These are phyloP conservation scores for Hypoxylon subgilvum DNA, from an alignment of 495 filamentous ascomycete species.

Conservation along the genomic window DNA sequence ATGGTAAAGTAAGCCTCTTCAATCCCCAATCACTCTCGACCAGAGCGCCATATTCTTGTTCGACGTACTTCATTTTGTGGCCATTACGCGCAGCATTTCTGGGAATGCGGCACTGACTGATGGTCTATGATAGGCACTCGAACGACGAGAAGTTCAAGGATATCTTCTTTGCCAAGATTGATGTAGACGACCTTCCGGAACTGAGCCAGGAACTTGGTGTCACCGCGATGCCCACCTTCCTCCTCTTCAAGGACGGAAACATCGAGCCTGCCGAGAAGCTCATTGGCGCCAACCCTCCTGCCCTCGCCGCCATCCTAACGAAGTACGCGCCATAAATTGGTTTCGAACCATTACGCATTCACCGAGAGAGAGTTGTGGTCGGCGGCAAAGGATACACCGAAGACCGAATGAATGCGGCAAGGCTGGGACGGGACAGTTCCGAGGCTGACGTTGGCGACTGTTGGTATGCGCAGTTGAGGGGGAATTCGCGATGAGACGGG, in stretches of 20 bases:
- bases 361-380: background rate
- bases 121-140: conserved; percentile 14
- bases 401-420: background rate
- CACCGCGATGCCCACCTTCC: conserved; percentile 95
- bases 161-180: conserved; percentile 85
- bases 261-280: conserved; percentile 66
- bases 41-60: background rate
- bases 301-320: conserved; percentile 62
- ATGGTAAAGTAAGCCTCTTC: conserved; percentile 62
- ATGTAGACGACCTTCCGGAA: conserved; percentile 82
- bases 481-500: background rate
- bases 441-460: conserved; percentile 1
- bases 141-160: conserved; percentile 38
- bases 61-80: no score
- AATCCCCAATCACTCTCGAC: conserved; percentile 11
- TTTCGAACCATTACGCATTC: background rate
- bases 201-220: conserved; percentile 81
- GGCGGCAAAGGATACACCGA: background rate
- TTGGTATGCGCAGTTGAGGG: background rate
- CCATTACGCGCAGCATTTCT: background rate
- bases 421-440: conserved; percentile 13
- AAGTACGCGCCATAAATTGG: conserved; percentile 5
- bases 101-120: background rate
- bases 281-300: conserved; percentile 79
- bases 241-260: conserved; percentile 80